Evolutionary conservation across 805 yeast species (phyloP), one percentile per base, ranked within the genome.

Genomic region (Kuraishia hungarica): DNA sequence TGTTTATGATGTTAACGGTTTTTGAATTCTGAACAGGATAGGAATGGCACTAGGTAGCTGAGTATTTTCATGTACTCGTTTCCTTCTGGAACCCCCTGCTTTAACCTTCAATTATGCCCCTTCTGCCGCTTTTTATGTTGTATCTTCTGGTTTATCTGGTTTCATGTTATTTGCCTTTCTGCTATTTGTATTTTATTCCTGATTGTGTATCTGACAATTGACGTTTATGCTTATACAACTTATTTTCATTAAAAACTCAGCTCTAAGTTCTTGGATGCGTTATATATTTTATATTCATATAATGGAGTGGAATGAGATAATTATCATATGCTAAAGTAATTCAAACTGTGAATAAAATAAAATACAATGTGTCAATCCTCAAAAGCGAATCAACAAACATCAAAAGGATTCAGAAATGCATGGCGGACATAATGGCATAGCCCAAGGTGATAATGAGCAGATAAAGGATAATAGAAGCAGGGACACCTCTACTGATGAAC

Each of bases 401-500:
- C 43, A 21, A 52, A 22, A 26, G 19, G 28, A 29, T 11, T 51
- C 60, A 68, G 57, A 64, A 67, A 21, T 64, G 58, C 47, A 69
- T 58, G 50, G 70, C 60, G 17, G 61, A 56, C 81, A 79, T 76
- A 35, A 75, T 75, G 52, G 78, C 79, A 60, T 74, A 79, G 22
- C 82, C 82, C 51, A 79, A 70, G 10, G 79, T 72, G n/a, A 78
- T 74, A 53, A 77, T 66, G 24, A 74, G 62, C 19, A 66, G 62
- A 60, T 75, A 79, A 46, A 75, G 74, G 52, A 78, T 71, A 28
- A 79, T 57, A 1, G 82, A 77, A 53, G 74, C 72, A 11, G 81
- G 81, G 21, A 79, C 78, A 62, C 83, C 83, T 60, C 82, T 71
- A 4, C 79, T 77, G 43, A 79, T 79, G 56, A 79, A 79, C 6